phyloP scores from a whole-genome alignment of 73 alveolate species.

The Paramecium bursaria region DNA sequence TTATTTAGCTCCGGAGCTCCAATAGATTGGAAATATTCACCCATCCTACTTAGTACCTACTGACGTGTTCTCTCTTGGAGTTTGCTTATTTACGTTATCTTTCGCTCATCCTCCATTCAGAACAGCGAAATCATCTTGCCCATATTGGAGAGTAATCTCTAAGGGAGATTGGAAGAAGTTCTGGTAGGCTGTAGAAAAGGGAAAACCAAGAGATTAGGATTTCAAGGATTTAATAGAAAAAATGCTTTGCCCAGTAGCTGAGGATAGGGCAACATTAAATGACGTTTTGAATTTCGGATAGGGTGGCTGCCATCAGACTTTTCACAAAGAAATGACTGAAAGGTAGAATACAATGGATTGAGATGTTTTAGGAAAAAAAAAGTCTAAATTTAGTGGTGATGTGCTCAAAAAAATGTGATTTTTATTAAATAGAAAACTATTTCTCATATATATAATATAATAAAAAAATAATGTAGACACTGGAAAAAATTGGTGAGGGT shows the following conservation, averaged over 20 bases:
- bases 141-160: constrained; percentile 42
- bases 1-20: constrained; percentile 68
- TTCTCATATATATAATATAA: no score
- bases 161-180: background rate
- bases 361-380: no score
- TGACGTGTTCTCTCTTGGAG: constrained; percentile 67
- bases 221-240: constrained; percentile 72
- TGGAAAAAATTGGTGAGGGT: background rate
- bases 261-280: no score
- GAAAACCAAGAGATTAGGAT: constrained; percentile 41
- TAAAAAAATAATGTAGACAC: background rate
- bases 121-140: constrained; percentile 2
- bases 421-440: no score
- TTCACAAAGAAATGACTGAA: no score
- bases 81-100: constrained; percentile 50
- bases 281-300: no score
- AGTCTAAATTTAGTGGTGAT: no score
- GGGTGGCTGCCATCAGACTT: no score
- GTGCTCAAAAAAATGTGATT: no score
- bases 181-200: constrained; percentile 55
- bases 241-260: constrained; percentile 64
- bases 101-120: constrained; percentile 67
- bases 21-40: constrained; percentile 13
- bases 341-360: no score
- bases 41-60: background rate